phyloP scores from a whole-genome alignment of 208 protist species.

The Blastocrithidia nonstop region DNA sequence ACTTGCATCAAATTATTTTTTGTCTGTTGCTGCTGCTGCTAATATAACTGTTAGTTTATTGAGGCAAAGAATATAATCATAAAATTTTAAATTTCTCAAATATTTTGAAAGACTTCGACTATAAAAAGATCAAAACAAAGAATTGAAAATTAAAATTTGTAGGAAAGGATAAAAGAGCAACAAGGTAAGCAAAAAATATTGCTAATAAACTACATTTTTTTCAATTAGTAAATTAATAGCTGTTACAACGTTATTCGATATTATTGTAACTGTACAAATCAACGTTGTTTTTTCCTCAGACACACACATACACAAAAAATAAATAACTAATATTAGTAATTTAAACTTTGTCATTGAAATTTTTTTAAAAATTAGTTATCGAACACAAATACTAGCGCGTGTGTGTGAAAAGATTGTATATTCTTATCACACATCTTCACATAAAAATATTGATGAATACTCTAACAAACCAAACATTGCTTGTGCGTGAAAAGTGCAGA shows the following conservation, averaged over 20 bases:
- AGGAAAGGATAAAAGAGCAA: too few relatives aligned
- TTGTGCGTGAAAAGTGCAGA: slow-evolving; percentile 1
- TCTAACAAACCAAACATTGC: too few relatives aligned
- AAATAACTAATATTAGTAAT: background rate
- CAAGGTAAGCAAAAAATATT: too few relatives aligned
- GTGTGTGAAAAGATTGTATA: background rate
- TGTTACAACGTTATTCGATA: too few relatives aligned
- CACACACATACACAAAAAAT: slow-evolving; percentile 1
- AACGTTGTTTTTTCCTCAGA: slow-evolving; percentile 2
- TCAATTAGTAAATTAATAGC: too few relatives aligned
- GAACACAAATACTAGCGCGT: too few relatives aligned
- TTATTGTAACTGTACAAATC: slow-evolving; percentile 3
- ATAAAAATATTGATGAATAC: too few relatives aligned
- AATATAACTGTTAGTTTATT: background rate
- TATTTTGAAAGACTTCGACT: background rate
- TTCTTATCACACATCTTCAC: background rate
- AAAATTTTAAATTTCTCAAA: background rate
- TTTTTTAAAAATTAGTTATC: too few relatives aligned
- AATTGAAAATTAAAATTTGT: too few relatives aligned
- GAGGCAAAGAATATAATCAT: background rate
- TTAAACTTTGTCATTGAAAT: too few relatives aligned
- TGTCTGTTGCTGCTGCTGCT: background rate
- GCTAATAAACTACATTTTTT: too few relatives aligned
- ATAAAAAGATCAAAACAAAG: too few relatives aligned
- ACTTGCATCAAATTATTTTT: slow-evolving; percentile 4